These are phyloP conservation scores for Trametes versicolor DNA, from an alignment of 1,284 basidiomycete genomes.

Conservation along the genomic window DNA sequence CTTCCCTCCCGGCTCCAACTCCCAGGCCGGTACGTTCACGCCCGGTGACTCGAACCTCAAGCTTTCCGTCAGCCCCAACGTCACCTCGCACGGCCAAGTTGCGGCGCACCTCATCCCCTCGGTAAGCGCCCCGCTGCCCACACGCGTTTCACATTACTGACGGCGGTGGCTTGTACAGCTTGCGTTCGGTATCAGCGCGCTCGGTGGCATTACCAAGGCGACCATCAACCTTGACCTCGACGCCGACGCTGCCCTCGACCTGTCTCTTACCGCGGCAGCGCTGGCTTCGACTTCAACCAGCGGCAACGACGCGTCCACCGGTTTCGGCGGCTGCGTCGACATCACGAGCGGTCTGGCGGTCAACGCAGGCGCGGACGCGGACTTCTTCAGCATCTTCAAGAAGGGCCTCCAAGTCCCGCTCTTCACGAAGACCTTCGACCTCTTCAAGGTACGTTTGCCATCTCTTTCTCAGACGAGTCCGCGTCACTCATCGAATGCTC, in stretches of 20 bases:
- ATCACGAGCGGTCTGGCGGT: slow-evolving; percentile 39
- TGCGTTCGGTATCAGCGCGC: slow-evolving; percentile 53
- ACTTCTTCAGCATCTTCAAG: slow-evolving; percentile 43
- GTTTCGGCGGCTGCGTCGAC: slow-evolving; percentile 42
- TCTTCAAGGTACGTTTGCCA: slow-evolving; percentile 37
- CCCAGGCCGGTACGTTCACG: slow-evolving; percentile 19
- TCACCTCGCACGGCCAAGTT: slow-evolving; percentile 51
- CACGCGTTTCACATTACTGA: slow-evolving; percentile 5
- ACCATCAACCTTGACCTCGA: slow-evolving; percentile 58
- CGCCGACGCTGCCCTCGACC: slow-evolving; percentile 49
- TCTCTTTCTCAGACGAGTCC: too few relatives aligned
- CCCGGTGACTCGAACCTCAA: slow-evolving; percentile 47
- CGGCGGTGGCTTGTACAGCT: slow-evolving; percentile 36
- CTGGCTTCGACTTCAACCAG: slow-evolving; percentile 16
- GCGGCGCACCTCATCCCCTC: slow-evolving; percentile 60
- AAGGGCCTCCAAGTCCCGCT: slow-evolving; percentile 37
- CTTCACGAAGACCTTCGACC: slow-evolving; percentile 41
- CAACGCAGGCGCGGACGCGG: slow-evolving; percentile 41
- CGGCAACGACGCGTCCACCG: slow-evolving; percentile 14
- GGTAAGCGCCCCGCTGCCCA: slow-evolving; percentile 26
- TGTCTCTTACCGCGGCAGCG: slow-evolving; percentile 45
- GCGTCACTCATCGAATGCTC: not conserved
- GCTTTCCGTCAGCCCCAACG: slow-evolving; percentile 52
- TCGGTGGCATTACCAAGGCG: slow-evolving; percentile 48
- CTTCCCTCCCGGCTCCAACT: slow-evolving; percentile 49